Conservation (phyloP, 371 early-diverging fungal genomes). For the Nematocida sp. region DNA sequence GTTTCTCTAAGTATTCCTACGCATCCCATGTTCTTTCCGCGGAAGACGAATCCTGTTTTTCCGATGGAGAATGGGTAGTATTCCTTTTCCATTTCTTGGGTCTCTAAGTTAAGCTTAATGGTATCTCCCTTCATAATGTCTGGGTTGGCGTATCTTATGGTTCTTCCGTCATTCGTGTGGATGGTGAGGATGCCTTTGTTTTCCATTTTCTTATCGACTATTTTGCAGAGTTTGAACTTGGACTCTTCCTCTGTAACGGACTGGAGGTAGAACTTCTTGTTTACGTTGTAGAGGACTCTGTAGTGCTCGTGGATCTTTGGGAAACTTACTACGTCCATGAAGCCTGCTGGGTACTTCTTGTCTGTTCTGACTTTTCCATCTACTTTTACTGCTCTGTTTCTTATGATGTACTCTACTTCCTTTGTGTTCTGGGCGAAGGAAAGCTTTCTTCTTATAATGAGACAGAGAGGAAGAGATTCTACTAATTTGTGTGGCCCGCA, state of each 20-base stretch:
- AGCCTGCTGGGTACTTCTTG: constrained; percentile 92
- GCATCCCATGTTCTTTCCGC: constrained; percentile 97
- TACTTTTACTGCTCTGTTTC: constrained; percentile 94
- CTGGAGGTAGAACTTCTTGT: constrained; percentile 97
- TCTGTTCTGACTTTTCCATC: constrained; percentile 97
- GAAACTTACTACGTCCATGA: constrained; percentile 97
- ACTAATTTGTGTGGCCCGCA: constrained; percentile 97
- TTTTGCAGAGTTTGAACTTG: constrained; percentile 96
- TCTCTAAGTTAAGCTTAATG: constrained; percentile 86
- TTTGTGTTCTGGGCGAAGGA: constrained; percentile 93
- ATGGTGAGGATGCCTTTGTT: constrained; percentile 86
- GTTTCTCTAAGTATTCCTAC: constrained; percentile 91
- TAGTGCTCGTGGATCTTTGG: constrained; percentile 97
- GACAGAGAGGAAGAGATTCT: constrained; percentile 92
- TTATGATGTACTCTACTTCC: constrained; percentile 89
- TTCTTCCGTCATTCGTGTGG: constrained; percentile 97
- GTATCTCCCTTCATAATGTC: constrained; percentile 94
- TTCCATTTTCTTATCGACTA: constrained; percentile 83
- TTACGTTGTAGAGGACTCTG: constrained; percentile 94
- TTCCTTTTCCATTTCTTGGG: constrained; percentile 82
- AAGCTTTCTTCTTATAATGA: constrained; percentile 94
- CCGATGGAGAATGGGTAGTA: constrained; percentile 88
- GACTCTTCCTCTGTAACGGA: constrained; percentile 94
- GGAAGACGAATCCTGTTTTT: constrained; percentile 87
- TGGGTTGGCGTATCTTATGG: constrained; percentile 98